Evolutionary conservation across 108 stramenopile species (phyloP).

Genomic region (Cyclotella atomus): DNA sequence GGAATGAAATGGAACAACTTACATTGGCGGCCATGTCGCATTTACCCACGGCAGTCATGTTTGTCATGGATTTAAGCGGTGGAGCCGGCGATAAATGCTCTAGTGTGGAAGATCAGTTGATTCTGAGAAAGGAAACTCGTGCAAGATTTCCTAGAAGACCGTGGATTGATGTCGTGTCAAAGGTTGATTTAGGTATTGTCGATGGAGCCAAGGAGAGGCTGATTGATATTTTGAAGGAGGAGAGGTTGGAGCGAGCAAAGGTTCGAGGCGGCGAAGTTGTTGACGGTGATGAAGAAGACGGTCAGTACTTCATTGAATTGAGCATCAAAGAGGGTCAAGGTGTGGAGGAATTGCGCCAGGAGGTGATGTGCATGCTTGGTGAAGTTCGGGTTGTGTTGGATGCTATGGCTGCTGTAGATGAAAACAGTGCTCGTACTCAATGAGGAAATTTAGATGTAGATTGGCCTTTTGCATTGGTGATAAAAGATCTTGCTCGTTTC

Average conservation of each 20-base stretch:
- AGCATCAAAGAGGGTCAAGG: conserved; percentile 79
- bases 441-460: not conserved
- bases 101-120: conserved; percentile 83
- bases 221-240: conserved; percentile 60
- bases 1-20: conserved; percentile 97
- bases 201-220: conserved; percentile 78
- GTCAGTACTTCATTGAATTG: conserved; percentile 68
- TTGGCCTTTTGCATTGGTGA: too few relatives aligned
- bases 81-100: conserved; percentile 90
- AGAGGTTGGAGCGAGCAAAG: conserved; percentile 15
- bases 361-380: conserved; percentile 87
- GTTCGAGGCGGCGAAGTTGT: not conserved
- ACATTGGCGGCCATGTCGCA: conserved; percentile 96
- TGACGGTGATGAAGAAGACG: conserved; percentile 27
- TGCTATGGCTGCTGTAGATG: conserved; percentile 68
- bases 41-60: conserved; percentile 96
- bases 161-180: conserved; percentile 97
- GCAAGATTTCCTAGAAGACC: conserved; percentile 89
- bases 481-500: too few relatives aligned
- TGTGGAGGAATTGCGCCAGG: conserved; percentile 73
- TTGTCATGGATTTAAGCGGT: conserved; percentile 95
- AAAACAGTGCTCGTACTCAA: not conserved
- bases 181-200: conserved; percentile 80
- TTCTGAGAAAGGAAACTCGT: conserved; percentile 81
- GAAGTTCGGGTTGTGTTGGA: conserved; percentile 88